Percentiles rank a stretch among this genome's conserved stretches.
Evolutionary conservation across 345 rosid species (phyloP).

Genomic region (Viola odorata): DNA sequence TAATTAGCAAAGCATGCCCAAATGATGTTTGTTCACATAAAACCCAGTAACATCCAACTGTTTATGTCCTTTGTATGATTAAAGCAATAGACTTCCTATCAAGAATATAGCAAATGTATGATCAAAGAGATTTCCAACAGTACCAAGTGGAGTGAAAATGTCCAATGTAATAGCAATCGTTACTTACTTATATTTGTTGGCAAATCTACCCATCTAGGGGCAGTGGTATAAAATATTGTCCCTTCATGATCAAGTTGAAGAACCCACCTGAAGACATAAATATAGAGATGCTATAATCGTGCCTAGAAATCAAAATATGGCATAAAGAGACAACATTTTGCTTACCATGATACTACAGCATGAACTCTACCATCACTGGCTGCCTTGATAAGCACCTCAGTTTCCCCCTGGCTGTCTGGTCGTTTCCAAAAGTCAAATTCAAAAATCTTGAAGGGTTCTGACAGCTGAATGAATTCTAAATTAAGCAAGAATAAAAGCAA

Average conservation of each 20-base stretch:
- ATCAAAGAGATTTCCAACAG: no score
- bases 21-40: no score
- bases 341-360: constrained; percentile 84
- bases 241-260: constrained; percentile 91
- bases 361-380: constrained; percentile 55
- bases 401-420: constrained; percentile 62
- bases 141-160: no score
- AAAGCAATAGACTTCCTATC: no score
- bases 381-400: constrained; percentile 49
- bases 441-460: constrained; percentile 82
- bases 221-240: constrained; percentile 73
- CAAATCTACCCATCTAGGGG: constrained; percentile 72
- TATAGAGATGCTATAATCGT: no score
- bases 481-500: constrained; percentile 33
- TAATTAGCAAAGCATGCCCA: no score
- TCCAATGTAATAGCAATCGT: no score
- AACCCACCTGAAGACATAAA: constrained; percentile 60
- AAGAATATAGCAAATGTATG: no score
- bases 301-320: neutral
- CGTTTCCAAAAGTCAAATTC: constrained; percentile 95
- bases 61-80: no score
- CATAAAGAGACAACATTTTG: neutral
- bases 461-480: constrained; percentile 61
- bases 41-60: no score
- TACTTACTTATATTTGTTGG: constrained; percentile 42